phyloP scores from a whole-genome alignment of 179 eudicot species.

The Silene vulgaris region DNA sequence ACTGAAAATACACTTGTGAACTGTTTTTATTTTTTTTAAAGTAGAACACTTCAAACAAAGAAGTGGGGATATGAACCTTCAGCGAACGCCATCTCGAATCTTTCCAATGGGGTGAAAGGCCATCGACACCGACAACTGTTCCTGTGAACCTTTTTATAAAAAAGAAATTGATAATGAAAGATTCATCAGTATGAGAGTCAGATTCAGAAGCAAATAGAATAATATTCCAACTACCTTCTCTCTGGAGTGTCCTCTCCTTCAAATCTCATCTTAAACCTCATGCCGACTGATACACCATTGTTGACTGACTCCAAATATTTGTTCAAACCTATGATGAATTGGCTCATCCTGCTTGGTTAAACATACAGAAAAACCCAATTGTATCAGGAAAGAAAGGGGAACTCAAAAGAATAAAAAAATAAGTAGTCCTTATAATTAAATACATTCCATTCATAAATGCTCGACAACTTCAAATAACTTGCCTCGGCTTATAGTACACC shows the following conservation, averaged over 20 bases:
- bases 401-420: not conserved
- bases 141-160: slow-evolving; percentile 61
- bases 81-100: slow-evolving; percentile 74
- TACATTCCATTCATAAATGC: not conserved
- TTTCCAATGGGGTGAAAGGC: slow-evolving; percentile 64
- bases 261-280: slow-evolving; percentile 85
- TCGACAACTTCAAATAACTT: not conserved
- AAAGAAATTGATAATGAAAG: not conserved
- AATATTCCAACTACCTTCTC: slow-evolving; percentile 50
- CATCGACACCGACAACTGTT: slow-evolving; percentile 72
- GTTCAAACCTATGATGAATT: slow-evolving; percentile 74
- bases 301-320: slow-evolving; percentile 67
- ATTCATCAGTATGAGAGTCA: not conserved
- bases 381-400: not conserved
- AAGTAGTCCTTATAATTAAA: not conserved
- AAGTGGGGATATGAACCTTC: slow-evolving; percentile 48
- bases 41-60: not conserved
- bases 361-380: not conserved
- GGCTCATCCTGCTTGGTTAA: slow-evolving; percentile 61
- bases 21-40: too few species aligned
- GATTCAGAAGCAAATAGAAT: not conserved
- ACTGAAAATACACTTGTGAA: not conserved
- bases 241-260: slow-evolving; percentile 95
- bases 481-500: slow-evolving; percentile 59
- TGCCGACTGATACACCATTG: slow-evolving; percentile 55